A percentile compares a stretch with the other conserved stretches of the same genome.
phyloP scores from a whole-genome alignment of 345 rosid genomes.

The Hibiscus trionum region DNA sequence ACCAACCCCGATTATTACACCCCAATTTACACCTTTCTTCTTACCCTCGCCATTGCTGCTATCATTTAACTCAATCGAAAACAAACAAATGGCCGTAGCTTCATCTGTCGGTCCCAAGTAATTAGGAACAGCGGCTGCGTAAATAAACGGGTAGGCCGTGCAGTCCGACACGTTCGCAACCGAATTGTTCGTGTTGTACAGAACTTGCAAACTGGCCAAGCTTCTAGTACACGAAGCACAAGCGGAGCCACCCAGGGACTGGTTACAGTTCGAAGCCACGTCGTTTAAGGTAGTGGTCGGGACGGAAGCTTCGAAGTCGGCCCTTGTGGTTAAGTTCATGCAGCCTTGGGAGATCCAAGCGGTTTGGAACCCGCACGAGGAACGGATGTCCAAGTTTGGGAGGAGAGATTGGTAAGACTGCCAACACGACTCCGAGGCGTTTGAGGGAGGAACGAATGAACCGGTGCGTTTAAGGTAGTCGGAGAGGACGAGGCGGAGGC shows the following conservation, averaged over 20 bases:
- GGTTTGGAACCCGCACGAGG: neutral
- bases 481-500: neutral
- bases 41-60: slow-evolving; percentile 14
- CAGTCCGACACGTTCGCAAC: slow-evolving; percentile 65
- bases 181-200: slow-evolving; percentile 22
- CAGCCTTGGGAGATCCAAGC: neutral
- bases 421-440: neutral
- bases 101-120: slow-evolving; percentile 55
- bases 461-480: neutral
- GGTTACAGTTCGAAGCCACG: neutral
- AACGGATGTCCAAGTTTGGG: neutral
- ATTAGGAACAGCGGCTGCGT: slow-evolving; percentile 63
- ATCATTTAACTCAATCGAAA: slow-evolving; percentile 30
- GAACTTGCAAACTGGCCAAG: neutral
- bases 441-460: neutral
- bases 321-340: neutral
- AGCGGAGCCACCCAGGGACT: neutral
- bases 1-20: slow-evolving; percentile 20
- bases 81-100: slow-evolving; percentile 60
- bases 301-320: neutral
- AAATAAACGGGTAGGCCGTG: slow-evolving; percentile 44
- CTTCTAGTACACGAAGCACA: neutral
- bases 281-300: neutral
- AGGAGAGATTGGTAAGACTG: neutral
- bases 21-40: slow-evolving; percentile 24